phyloP scores from a whole-genome alignment of 2,329 filamentous ascomycete genomes.

The Fusarium sp. region DNA sequence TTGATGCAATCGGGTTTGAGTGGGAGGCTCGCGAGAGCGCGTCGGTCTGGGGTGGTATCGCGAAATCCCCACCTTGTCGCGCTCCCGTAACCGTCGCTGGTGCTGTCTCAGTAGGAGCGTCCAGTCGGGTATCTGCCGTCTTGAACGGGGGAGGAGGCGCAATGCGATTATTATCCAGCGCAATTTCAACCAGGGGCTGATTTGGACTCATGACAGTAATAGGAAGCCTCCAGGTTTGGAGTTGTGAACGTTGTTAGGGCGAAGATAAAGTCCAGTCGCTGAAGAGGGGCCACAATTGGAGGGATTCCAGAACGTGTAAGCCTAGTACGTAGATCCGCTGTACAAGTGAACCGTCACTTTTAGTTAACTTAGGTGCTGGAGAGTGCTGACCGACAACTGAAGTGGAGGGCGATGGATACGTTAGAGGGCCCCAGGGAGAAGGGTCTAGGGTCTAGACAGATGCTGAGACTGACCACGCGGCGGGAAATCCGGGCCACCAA shows the following conservation, averaged over 20 bases:
- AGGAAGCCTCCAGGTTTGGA: slow-evolving; percentile 1
- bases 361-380: slow-evolving; percentile 1
- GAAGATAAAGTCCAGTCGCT: slow-evolving; percentile 4
- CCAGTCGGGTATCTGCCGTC: slow-evolving; percentile 11
- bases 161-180: slow-evolving; percentile 30
- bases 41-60: slow-evolving; percentile 37
- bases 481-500: slow-evolving; percentile 33
- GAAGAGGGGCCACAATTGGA: slow-evolving; percentile 18
- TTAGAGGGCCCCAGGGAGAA: slow-evolving; percentile 9
- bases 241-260: slow-evolving; percentile 14
- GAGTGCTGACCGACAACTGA: slow-evolving; percentile 15
- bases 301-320: slow-evolving; percentile 26
- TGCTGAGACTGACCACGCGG: slow-evolving; percentile 31
- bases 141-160: slow-evolving; percentile 28
- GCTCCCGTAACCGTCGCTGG: slow-evolving; percentile 16
- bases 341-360: slow-evolving; percentile 20
- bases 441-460: slow-evolving; percentile 31
- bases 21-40: slow-evolving; percentile 38
- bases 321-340: background rate
- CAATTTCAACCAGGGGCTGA: slow-evolving; percentile 35
- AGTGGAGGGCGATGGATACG: slow-evolving; percentile 12
- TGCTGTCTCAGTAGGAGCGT: slow-evolving; percentile 21
- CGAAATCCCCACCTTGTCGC: slow-evolving; percentile 41
- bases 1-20: slow-evolving; percentile 33
- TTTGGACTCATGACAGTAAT: slow-evolving; percentile 32